phyloP scores from a whole-genome alignment of 495 filamentous ascomycete genomes.

The Penicillium paradoxum region DNA sequence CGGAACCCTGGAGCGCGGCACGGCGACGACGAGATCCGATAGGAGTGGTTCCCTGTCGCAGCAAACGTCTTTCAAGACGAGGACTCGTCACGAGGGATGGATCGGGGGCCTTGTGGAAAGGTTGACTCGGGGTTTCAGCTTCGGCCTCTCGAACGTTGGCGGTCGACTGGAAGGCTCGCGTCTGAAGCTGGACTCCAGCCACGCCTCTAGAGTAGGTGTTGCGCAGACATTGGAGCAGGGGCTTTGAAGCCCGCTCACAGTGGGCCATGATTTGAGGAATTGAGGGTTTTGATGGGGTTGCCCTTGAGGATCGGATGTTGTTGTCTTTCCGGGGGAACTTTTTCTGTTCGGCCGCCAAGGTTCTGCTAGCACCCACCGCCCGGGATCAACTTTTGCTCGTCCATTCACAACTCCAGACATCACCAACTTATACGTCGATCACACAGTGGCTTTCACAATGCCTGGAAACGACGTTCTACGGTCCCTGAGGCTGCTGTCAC shows the following conservation, averaged over 20 bases:
- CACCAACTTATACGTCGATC: conserved; percentile 7
- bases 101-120: conserved; percentile 41
- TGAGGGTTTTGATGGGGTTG: conserved; percentile 15
- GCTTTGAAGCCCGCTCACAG: conserved; percentile 64
- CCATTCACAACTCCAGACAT: conserved; percentile 15
- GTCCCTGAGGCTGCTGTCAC: conserved; percentile 38
- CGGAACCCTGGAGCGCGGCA: conserved; percentile 61
- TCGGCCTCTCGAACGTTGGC: conserved; percentile 36
- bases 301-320: conserved; percentile 15
- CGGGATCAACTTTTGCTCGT: conserved; percentile 38
- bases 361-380: conserved; percentile 36
- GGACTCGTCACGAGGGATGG: conserved; percentile 48
- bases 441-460: conserved; percentile 27
- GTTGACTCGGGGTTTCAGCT: conserved; percentile 29
- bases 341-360: conserved; percentile 36
- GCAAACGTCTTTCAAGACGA: conserved; percentile 56
- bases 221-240: conserved; percentile 59
- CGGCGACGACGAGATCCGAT: conserved; percentile 81
- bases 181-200: conserved; percentile 30
- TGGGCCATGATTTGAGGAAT: conserved; percentile 53
- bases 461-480: conserved; percentile 34
- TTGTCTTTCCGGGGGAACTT: conserved; percentile 36
- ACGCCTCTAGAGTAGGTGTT: conserved; percentile 37
- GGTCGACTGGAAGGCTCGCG: conserved; percentile 37
- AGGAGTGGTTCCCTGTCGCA: conserved; percentile 53